These are phyloP conservation scores for Trypanosoma conorhini DNA, from an alignment of 208 protist genomes.

Conservation along the genomic window DNA sequence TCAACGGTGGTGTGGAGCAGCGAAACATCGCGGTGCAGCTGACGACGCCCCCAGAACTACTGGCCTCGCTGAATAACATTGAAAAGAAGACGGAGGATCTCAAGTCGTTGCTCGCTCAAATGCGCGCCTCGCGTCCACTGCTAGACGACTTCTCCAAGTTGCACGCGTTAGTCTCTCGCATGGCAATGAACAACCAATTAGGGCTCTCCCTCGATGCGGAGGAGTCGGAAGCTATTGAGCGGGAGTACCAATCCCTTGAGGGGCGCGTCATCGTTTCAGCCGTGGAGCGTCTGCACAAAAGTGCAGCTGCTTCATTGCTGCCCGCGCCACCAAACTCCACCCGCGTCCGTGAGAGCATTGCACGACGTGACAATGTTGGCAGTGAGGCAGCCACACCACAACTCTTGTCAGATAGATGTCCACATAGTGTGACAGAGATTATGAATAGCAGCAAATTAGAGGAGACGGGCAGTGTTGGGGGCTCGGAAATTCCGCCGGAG, in stretches of 20 bases:
- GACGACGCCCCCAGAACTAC: conserved; percentile 34
- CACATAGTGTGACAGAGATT: conserved; percentile 5
- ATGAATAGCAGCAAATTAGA: conserved; percentile 6
- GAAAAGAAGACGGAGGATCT: conserved; percentile 48
- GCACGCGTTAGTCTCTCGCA: conserved; percentile 40
- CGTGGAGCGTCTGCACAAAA: conserved; percentile 49
- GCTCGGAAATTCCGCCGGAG: conserved; percentile 21
- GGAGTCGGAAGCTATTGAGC: conserved; percentile 44
- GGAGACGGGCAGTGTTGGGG: background rate
- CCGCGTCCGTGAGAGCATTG: background rate
- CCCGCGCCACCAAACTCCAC: conserved; percentile 9
- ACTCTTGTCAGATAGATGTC: conserved; percentile 6
- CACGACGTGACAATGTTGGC: background rate
- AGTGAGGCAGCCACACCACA: background rate
- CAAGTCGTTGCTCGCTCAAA: conserved; percentile 28
- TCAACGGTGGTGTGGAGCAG: conserved; percentile 1
- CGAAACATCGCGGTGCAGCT: conserved; percentile 5
- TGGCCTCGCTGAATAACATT: conserved; percentile 37
- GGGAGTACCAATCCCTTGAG: conserved; percentile 66
- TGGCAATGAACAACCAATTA: conserved; percentile 40
- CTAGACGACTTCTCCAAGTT: conserved; percentile 71
- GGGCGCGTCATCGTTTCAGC: conserved; percentile 65
- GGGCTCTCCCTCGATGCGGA: conserved; percentile 35
- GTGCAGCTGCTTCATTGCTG: background rate
- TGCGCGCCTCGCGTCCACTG: conserved; percentile 41